These are phyloP conservation scores for Lentinus tigrinus DNA, from an alignment of 768 basidiomycete species.

Conservation along the genomic window DNA sequence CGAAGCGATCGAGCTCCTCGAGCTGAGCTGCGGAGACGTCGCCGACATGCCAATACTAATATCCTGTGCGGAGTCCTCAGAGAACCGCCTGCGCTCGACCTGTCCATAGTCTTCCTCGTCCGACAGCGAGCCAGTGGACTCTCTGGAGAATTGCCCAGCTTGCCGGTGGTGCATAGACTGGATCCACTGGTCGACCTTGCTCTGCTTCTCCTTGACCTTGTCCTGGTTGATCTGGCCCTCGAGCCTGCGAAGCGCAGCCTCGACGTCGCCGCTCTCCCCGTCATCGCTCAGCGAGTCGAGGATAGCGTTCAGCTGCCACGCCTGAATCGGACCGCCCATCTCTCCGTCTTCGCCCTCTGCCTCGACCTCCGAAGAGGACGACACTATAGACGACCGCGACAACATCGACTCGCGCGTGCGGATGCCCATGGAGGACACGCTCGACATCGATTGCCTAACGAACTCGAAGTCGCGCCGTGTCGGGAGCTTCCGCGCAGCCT, in stretches of 20 bases:
- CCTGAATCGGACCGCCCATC: conserved; percentile 55
- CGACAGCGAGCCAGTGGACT: conserved; percentile 11
- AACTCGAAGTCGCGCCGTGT: conserved; percentile 81
- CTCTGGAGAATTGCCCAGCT: conserved; percentile 50
- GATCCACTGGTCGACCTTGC: conserved; percentile 84
- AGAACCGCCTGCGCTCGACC: conserved; percentile 17
- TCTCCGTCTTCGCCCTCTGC: conserved; percentile 27
- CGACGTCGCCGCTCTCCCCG: conserved; percentile 76
- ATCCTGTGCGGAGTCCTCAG: conserved; percentile 5
- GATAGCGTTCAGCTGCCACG: conserved; percentile 82
- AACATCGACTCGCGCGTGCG: conserved; percentile 58
- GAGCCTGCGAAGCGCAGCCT: conserved; percentile 74
- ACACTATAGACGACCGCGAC: conserved; percentile 42
- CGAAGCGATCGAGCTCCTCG: conserved; percentile 12
- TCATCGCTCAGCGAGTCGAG: conserved; percentile 72
- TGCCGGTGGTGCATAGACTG: conserved; percentile 67
- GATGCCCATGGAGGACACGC: conserved; percentile 79
- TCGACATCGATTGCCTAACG: conserved; percentile 58
- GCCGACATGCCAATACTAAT: conserved; percentile 8
- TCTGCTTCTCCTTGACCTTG: conserved; percentile 65
- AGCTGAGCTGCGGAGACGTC: conserved; percentile 8
- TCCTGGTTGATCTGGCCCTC: conserved; percentile 84
- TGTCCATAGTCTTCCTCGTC: conserved; percentile 43
- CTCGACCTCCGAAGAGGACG: conserved; percentile 30
- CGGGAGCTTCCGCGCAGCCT: conserved; percentile 59